Evolutionary conservation across 169 alveolate genomes (phyloP), one percentile per base, ranked within the genome.

Genomic region (Babesia ovis): DNA sequence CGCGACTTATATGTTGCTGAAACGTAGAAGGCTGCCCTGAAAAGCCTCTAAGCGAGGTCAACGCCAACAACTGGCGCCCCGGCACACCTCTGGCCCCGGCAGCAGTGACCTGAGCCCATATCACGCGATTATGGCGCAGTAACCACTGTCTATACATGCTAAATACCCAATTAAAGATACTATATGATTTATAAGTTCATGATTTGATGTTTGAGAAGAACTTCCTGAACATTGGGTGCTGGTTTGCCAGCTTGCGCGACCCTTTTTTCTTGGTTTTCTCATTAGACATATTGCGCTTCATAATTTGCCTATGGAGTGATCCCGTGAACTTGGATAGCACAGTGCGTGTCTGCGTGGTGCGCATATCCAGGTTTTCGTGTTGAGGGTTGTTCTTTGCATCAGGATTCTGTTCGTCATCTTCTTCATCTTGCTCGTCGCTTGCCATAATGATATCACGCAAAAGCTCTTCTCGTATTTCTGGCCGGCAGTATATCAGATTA

Each of bases 381-480:
- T 56, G 62, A 35, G 58, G 43, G 51, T 64, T 77, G 67, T 5
- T 61, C 53, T 50, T 39, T 14, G 50, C 69, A 64, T 53, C 68
- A 50, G 4, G 73, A 41, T 69, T 39, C 71, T 58, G 67, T 16
- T 58, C 67, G 46, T 88, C 93, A 42, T 88, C 93, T 56, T 88
- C 93, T 29, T 77, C 85, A 54, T 88, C 90, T 14, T 71, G 77
- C 37, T 88, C 93, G 41, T 83, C 86, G 6, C 85, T 54, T 23
- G 88, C 74, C 20, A 90, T 61, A 46, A 84, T 55, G 68, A 88
- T 88, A 34, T 87, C 86, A 56, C 82, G 79, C 11, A 88, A 74
- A 23, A 88, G 67, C 56, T 88, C 90, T n/a, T 88, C 89, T 53
- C 80, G 91, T n/a, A 88, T 68, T 48, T 82, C 74, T 20, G 86